phyloP scores from a whole-genome alignment of 495 filamentous ascomycete species.

The Penicillium canescens region DNA sequence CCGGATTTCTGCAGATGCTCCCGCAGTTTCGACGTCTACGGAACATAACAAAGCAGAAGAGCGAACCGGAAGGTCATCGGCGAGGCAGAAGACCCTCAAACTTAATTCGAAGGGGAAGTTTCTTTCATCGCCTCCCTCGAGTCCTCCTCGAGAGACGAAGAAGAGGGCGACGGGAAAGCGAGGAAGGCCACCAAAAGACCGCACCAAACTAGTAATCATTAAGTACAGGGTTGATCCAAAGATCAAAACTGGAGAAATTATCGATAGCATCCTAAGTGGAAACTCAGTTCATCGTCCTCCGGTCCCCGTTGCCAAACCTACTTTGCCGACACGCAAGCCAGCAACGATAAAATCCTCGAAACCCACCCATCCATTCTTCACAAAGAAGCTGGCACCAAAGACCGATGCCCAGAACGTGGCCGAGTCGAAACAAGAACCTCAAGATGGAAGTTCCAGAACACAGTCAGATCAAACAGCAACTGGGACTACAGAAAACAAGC shows the following conservation, averaged over 20 bases:
- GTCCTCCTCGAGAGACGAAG: constrained; percentile 22
- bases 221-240: constrained; percentile 39
- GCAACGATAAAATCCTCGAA: constrained; percentile 47
- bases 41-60: not conserved
- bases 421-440: not conserved
- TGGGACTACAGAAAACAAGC: constrained; percentile 4
- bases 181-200: constrained; percentile 18
- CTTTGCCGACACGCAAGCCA: constrained; percentile 8
- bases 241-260: constrained; percentile 40
- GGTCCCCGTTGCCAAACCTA: not conserved
- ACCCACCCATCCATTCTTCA: constrained; percentile 81
- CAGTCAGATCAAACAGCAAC: constrained; percentile 20
- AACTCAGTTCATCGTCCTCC: constrained; percentile 6
- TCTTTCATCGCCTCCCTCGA: constrained; percentile 47
- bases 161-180: constrained; percentile 26
- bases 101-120: constrained; percentile 59
- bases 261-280: constrained; percentile 52
- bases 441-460: too few species aligned
- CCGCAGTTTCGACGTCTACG: not conserved
- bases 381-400: constrained; percentile 36
- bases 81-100: constrained; percentile 49
- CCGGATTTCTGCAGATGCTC: not conserved
- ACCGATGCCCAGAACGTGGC: not conserved
- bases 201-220: constrained; percentile 39
- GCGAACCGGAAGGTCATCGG: not conserved